Evolutionary conservation across 208 protist species (phyloP).

Genomic region (Trichomonas tenax): DNA sequence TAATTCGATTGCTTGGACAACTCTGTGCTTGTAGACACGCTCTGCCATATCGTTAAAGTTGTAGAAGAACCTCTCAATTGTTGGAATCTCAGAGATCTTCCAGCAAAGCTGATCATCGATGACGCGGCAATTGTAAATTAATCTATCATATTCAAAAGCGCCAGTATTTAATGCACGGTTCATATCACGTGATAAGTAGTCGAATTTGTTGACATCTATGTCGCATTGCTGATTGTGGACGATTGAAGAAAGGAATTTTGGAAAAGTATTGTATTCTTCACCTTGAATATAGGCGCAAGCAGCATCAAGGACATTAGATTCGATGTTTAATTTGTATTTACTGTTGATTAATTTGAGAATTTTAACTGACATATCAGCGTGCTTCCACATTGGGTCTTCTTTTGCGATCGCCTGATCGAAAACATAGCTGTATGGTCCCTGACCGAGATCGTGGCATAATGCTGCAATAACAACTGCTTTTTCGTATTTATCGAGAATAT

Average conservation of each 20-base stretch:
- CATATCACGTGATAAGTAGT: background rate
- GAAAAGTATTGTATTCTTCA: background rate
- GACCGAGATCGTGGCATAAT: background rate
- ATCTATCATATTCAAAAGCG: background rate
- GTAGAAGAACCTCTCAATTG: background rate
- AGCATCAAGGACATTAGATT: background rate
- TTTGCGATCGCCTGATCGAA: background rate
- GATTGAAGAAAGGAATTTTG: background rate
- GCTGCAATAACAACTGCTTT: conserved; percentile 10
- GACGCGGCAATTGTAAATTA: background rate
- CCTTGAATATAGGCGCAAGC: background rate
- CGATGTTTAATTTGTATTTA: background rate
- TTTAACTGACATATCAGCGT: background rate
- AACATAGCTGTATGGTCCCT: background rate
- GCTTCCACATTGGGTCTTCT: background rate
- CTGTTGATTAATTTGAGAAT: background rate
- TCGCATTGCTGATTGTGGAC: background rate
- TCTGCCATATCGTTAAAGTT: background rate
- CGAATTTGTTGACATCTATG: background rate
- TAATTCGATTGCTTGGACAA: background rate
- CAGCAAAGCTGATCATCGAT: background rate
- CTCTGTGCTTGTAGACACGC: conserved; percentile 6
- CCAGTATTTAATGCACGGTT: background rate
- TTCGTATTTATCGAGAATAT: background rate
- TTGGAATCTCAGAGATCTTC: background rate